A percentile compares a stretch with the other conserved stretches of the same genome.
Conservation (phyloP, 306 rosid species). For the Trichosanthes cucumerina region DNA sequence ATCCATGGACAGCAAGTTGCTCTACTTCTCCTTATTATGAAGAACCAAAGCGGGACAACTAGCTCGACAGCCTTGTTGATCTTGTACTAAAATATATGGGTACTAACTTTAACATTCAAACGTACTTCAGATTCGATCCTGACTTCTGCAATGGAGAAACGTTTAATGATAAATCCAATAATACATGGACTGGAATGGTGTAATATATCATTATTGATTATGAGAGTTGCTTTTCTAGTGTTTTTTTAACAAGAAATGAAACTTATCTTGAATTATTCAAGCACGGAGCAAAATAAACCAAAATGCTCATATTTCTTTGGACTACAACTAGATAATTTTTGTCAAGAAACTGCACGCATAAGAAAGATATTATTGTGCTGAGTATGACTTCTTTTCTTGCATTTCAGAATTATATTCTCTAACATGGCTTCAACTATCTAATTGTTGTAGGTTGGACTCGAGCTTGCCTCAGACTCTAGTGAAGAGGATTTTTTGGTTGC, state of each 20-base stretch:
- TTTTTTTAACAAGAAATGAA: not conserved
- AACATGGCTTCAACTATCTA: not conserved
- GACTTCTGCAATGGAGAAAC: slow-evolving; percentile 41
- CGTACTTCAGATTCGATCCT: slow-evolving; percentile 37
- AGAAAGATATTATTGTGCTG: not conserved
- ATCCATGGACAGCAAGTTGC: not conserved
- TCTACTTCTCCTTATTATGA: not conserved
- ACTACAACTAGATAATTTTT: not conserved
- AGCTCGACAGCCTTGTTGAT: not conserved
- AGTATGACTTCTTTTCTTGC: not conserved
- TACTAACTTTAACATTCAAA: slow-evolving; percentile 4
- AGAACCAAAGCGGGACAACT: not conserved
- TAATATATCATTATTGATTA: not conserved
- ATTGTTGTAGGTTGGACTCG: slow-evolving; percentile 47
- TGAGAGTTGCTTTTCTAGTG: not conserved
- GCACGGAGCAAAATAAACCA: no score
- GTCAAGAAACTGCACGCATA: not conserved
- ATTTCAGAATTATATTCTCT: not conserved
- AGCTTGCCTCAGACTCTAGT: slow-evolving; percentile 31
- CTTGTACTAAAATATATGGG: not conserved
- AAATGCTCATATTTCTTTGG: not conserved
- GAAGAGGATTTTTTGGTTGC: slow-evolving; percentile 44
- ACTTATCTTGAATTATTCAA: no score
- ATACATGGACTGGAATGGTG: slow-evolving; percentile 11
- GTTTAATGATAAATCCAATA: slow-evolving; percentile 28